Percentiles rank a stretch among this genome's conserved stretches.
Conservation (phyloP, 176 grass and related monocot genomes). For the Rhynchospora pubera region DNA sequence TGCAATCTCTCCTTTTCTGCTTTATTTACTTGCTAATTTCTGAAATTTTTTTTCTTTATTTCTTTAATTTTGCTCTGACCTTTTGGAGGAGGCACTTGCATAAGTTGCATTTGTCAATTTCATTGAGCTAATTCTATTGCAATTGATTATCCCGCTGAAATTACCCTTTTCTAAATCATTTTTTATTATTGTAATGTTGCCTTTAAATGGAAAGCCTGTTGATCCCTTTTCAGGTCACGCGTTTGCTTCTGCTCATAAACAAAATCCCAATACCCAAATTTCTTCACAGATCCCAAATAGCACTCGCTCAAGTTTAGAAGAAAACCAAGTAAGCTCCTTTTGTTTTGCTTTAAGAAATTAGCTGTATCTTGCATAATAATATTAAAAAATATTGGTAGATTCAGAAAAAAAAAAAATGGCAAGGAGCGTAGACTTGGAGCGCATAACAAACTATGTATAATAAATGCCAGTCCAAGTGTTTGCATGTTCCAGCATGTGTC, state of each 20-base stretch:
- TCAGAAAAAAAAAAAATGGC: not conserved
- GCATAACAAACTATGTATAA: not conserved
- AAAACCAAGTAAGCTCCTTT: slow-evolving; percentile 5
- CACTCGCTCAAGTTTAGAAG: not conserved
- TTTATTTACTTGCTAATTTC: not conserved
- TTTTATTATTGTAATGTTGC: not conserved
- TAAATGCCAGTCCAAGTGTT: not conserved
- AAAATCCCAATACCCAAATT: not conserved
- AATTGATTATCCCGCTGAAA: not conserved
- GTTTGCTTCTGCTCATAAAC: slow-evolving; percentile 4
- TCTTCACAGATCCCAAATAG: not conserved
- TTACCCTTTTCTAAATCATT: not conserved
- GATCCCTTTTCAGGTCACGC: slow-evolving; percentile 9
- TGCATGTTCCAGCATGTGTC: not conserved
- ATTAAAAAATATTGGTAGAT: not conserved
- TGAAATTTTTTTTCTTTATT: slow-evolving; percentile 4
- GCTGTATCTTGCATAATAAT: not conserved
- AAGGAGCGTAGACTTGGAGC: not conserved
- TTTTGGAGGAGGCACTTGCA: no score
- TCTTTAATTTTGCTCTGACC: not conserved
- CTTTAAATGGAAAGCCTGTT: not conserved
- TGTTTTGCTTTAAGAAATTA: not conserved
- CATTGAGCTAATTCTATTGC: not conserved
- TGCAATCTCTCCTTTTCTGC: not conserved
- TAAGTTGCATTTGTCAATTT: not conserved